Evolutionary conservation across 805 yeast genomes (phyloP).

Genomic region (Candida maltosa): DNA sequence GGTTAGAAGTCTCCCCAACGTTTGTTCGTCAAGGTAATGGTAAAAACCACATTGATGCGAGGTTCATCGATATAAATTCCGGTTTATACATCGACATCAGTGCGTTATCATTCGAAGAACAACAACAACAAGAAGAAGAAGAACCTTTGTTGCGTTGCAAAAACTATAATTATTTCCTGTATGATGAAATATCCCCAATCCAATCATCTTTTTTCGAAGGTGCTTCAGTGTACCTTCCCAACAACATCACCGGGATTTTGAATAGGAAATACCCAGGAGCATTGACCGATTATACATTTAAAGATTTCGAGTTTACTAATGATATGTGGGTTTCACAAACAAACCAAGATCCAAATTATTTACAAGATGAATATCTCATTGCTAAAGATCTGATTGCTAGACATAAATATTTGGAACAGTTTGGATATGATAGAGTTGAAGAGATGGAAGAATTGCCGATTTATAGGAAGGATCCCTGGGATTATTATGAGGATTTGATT

Average conservation of each 20-base stretch:
- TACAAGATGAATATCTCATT: slow-evolving; percentile 35
- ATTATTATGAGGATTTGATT: slow-evolving; percentile 23
- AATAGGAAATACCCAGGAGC: slow-evolving; percentile 26
- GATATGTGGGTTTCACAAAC: slow-evolving; percentile 48
- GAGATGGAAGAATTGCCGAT: slow-evolving; percentile 33
- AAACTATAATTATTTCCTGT: slow-evolving; percentile 37
- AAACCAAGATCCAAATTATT: slow-evolving; percentile 21
- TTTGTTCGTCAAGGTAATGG: slow-evolving; percentile 41
- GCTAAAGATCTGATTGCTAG: slow-evolving; percentile 21
- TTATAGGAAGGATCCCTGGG: slow-evolving; percentile 38
- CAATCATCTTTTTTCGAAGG: slow-evolving; percentile 37
- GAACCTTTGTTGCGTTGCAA: slow-evolving; percentile 31
- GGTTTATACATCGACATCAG: slow-evolving; percentile 46
- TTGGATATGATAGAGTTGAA: slow-evolving; percentile 20
- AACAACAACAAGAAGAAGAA: slow-evolving; percentile 14
- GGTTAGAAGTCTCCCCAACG: slow-evolving; percentile 22
- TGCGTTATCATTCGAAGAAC: slow-evolving; percentile 29
- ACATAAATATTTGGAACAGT: slow-evolving; percentile 22
- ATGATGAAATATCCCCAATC: slow-evolving; percentile 32
- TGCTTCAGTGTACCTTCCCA: slow-evolving; percentile 32
- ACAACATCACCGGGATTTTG: slow-evolving; percentile 27
- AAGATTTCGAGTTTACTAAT: slow-evolving; percentile 35
- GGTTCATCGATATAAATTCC: slow-evolving; percentile 33
- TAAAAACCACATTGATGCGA: slow-evolving; percentile 31
- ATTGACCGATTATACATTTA: slow-evolving; percentile 22